phyloP scores from a whole-genome alignment of 345 rosid genomes.

The Populus euphratica region DNA sequence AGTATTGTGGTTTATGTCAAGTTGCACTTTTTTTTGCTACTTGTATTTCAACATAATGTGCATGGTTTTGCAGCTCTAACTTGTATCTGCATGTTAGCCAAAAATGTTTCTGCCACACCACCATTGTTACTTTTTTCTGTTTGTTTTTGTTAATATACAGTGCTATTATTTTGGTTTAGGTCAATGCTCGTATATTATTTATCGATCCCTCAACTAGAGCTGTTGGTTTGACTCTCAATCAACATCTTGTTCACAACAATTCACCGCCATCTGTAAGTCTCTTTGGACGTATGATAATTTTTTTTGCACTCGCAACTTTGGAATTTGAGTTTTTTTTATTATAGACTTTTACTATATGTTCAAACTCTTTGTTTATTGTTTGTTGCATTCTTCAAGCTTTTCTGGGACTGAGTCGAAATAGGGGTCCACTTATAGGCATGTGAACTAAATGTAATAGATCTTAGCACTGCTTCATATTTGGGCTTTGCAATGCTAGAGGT shows the following conservation, averaged over 20 bases:
- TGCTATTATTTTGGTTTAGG: slow-evolving; percentile 42
- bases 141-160: neutral
- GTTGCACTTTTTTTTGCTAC: neutral
- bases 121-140: neutral
- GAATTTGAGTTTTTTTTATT: slow-evolving; percentile 5
- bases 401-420: neutral
- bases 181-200: slow-evolving; percentile 84
- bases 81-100: neutral
- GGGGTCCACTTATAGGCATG: neutral
- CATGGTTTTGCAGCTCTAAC: neutral
- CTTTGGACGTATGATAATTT: neutral
- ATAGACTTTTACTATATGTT: neutral
- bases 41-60: neutral
- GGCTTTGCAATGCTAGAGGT: neutral
- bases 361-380: neutral
- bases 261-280: slow-evolving; percentile 74
- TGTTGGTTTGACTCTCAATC: slow-evolving; percentile 88
- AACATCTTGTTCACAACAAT: slow-evolving; percentile 66
- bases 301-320: neutral
- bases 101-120: neutral
- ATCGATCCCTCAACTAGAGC: slow-evolving; percentile 93
- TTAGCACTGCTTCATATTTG: neutral
- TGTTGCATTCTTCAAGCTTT: neutral
- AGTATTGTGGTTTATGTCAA: neutral
- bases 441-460: neutral